Base-by-base conservation (phyloP, 208 protist genomes). In the Leishmania tarentolae region DNA sequence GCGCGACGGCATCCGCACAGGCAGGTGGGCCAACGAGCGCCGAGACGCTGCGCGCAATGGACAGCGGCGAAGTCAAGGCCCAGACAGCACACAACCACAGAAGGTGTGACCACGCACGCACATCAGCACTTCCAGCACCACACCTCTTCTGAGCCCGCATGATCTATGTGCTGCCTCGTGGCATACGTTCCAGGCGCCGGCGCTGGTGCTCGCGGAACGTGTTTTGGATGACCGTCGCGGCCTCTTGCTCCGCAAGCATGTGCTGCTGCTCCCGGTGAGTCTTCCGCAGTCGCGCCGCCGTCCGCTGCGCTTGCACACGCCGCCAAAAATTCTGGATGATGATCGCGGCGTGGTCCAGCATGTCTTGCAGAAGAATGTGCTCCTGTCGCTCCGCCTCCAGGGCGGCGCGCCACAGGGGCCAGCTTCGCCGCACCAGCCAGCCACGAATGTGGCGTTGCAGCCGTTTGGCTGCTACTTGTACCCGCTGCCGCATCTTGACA, bases 251-350 rank as follows among this genome's bases (percentile, higher is more conserved):
- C 42, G 83, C 71, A 31, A 84, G 73, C 56, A 37, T 59, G 44
- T 75, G 69, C 61, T 93, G 85, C 28, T 70, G 44, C 70, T 37
- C 63, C 15, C 84, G 46, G 11, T 81, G 86, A 24, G 28, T 53
- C 57, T 75, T 59, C 8, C 86, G 85, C 78, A 83, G 80, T 13
- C 47, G 75, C 69, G 28, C 79, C n/a, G 80, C 76, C 59, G 76
- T 72, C 42, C 81, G 77, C 65, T 83, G 83, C 57, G 86, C 84
- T 37, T 80, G 44, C 46, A 87, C 70, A 47, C 87, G 87, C 28
- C 94, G 89, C 94, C 94, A 98, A 73, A 87, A 85, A n/a, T 88
- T 90, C 88, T 98, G 94, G 37, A 96, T 71, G 35, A 86, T 71
- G 11, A 92, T 94, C 40, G 92, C 91, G 8, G 92, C 91, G 47